Percentiles rank a stretch among this genome's conserved stretches.
These are phyloP conservation scores for Teratosphaeria nubilosa DNA, from an alignment of 2,329 filamentous ascomycete species.

Conservation along the genomic window DNA sequence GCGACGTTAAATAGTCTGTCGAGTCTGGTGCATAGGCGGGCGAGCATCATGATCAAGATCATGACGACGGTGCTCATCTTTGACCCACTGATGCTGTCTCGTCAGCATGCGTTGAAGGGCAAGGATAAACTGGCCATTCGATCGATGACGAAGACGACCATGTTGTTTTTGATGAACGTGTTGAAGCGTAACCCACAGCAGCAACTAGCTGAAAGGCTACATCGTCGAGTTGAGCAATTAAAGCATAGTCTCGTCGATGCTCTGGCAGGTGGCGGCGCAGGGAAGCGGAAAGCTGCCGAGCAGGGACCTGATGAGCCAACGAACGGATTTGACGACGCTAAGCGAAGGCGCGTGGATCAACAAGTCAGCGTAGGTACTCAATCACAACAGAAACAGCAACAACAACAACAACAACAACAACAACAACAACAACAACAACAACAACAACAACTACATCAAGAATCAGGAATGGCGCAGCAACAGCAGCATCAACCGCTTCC, in stretches of 20 bases:
- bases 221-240: constrained; percentile 76
- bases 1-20: constrained; percentile 84
- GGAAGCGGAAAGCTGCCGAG: constrained; percentile 51
- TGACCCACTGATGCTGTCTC: constrained; percentile 73
- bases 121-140: constrained; percentile 72
- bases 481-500: constrained; percentile 61
- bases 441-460: constrained; percentile 18
- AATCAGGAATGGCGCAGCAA: constrained; percentile 27
- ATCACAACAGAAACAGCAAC: constrained; percentile 27
- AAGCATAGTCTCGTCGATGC: constrained; percentile 68
- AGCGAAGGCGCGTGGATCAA: constrained; percentile 62
- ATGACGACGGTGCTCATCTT: constrained; percentile 78
- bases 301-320: constrained; percentile 55
- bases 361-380: constrained; percentile 30
- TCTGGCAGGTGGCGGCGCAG: constrained; percentile 60
- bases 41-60: constrained; percentile 74
- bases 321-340: constrained; percentile 64
- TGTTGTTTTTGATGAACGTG: constrained; percentile 73
- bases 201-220: constrained; percentile 63
- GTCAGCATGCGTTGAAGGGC: constrained; percentile 30
- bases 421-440: constrained; percentile 27
- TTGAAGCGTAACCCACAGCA: constrained; percentile 76
- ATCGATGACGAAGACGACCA: constrained; percentile 90
- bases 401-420: constrained; percentile 11
- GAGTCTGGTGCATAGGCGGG: constrained; percentile 70